Evolutionary conservation across 2,329 filamentous ascomycete genomes (phyloP).

Genomic region (Amylocarpus encephaloides): DNA sequence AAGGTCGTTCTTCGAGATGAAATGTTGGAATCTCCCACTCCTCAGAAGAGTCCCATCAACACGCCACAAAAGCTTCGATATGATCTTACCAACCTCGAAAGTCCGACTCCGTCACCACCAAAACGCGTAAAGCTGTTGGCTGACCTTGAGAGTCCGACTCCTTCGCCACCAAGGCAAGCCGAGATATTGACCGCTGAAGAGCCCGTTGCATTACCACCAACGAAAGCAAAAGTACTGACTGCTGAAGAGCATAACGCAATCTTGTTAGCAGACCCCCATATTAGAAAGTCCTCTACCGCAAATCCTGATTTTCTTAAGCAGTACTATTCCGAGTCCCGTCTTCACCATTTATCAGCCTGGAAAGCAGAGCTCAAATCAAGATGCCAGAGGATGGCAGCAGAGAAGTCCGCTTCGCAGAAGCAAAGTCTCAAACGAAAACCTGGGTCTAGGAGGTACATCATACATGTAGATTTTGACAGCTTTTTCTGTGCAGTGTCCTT

Average conservation of each 20-base stretch:
- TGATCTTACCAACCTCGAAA: background rate
- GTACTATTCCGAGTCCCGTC: constrained; percentile 87
- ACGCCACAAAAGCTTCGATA: background rate
- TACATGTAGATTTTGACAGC: constrained; percentile 97
- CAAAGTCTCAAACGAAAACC: constrained; percentile 44
- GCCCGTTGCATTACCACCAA: constrained; percentile 14
- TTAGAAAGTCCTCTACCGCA: constrained; percentile 82
- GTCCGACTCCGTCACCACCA: background rate
- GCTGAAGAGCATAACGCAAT: constrained; percentile 90
- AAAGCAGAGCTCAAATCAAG: constrained; percentile 89
- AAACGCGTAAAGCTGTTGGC: no score
- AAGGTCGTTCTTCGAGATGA: background rate
- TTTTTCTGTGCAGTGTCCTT: constrained; percentile 94
- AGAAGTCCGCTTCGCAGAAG: constrained; percentile 51
- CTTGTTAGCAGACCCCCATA: constrained; percentile 74
- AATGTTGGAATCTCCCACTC: background rate
- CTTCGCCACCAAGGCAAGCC: background rate
- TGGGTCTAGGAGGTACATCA: constrained; percentile 70
- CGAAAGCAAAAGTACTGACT: constrained; percentile 46
- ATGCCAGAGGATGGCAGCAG: constrained; percentile 72
- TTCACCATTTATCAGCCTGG: constrained; percentile 95
- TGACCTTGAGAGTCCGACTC: background rate
- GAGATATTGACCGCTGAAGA: constrained; percentile 8
- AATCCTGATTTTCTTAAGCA: constrained; percentile 93
- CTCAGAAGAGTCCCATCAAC: background rate